Conservation (phyloP, 164 flowering plant species). For the Annona squamosa region DNA sequence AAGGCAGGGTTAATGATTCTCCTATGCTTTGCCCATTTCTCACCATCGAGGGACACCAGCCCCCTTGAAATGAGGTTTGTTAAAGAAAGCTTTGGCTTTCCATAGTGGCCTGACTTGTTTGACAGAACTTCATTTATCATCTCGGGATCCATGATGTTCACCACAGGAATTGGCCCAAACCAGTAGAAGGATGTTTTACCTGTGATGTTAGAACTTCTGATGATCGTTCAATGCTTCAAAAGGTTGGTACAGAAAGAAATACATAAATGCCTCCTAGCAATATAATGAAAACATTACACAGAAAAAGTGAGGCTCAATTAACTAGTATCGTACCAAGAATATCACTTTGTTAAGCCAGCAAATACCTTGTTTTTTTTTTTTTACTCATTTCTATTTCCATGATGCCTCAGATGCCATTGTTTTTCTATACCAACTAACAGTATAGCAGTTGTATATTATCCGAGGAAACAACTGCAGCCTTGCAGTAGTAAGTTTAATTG, state of each 20-base stretch:
- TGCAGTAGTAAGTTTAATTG: no score
- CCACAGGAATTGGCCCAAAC: conserved; percentile 10
- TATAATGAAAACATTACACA: no score
- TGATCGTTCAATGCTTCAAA: background rate
- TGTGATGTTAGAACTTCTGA: background rate
- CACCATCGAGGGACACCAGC: conserved; percentile 7
- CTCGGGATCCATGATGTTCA: conserved; percentile 13
- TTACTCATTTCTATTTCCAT: no score
- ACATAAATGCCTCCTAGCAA: background rate
- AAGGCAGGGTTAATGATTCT: conserved; percentile 24
- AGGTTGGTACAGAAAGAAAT: background rate
- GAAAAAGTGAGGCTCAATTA: no score
- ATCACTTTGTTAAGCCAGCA: no score
- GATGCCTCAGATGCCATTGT: no score
- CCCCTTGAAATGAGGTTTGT: conserved; percentile 6
- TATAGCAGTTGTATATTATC: no score
- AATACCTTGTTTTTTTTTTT: no score
- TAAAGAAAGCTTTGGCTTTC: background rate
- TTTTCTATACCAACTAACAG: no score
- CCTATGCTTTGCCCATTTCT: conserved; percentile 24
- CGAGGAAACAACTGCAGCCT: no score
- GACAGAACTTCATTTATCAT: conserved; percentile 10
- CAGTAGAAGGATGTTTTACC: conserved; percentile 8
- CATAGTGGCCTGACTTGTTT: conserved; percentile 12
- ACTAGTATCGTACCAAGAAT: no score